These are phyloP conservation scores for Vitis hybrid DNA, from an alignment of 177 flowering plant species.

Conservation along the genomic window DNA sequence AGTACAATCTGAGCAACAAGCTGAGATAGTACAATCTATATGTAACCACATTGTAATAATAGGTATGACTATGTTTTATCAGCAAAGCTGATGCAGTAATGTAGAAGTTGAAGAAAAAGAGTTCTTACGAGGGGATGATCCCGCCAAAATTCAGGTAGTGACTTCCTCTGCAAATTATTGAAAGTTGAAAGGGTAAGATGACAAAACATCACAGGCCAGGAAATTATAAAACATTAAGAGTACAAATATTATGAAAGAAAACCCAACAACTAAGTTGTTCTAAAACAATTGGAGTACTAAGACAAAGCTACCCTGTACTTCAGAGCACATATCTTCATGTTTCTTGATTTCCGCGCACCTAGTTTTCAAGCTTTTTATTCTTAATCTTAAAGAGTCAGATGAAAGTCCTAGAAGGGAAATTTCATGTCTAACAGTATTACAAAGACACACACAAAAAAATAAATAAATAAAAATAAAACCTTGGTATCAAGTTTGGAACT, in stretches of 20 bases:
- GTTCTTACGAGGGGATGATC: slow-evolving; percentile 76
- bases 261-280: background rate
- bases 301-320: no score
- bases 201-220: background rate
- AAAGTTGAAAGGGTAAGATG: background rate
- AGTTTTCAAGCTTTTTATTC: no score
- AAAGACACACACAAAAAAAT: no score
- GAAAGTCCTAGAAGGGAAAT: no score
- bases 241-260: background rate
- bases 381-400: no score
- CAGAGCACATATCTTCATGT: no score
- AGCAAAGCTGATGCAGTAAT: background rate
- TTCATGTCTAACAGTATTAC: no score
- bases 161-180: slow-evolving; percentile 64
- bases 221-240: background rate
- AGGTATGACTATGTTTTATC: background rate
- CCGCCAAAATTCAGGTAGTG: slow-evolving; percentile 98
- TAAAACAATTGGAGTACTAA: no score
- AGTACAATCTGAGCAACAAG: background rate
- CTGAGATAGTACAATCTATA: background rate
- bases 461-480: no score
- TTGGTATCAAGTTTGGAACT: no score
- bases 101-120: slow-evolving; percentile 1
- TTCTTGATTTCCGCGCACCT: no score
- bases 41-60: background rate